These are phyloP conservation scores for Chrysoporthe austroafricana DNA, from an alignment of 2,329 filamentous ascomycete species.

Conservation along the genomic window DNA sequence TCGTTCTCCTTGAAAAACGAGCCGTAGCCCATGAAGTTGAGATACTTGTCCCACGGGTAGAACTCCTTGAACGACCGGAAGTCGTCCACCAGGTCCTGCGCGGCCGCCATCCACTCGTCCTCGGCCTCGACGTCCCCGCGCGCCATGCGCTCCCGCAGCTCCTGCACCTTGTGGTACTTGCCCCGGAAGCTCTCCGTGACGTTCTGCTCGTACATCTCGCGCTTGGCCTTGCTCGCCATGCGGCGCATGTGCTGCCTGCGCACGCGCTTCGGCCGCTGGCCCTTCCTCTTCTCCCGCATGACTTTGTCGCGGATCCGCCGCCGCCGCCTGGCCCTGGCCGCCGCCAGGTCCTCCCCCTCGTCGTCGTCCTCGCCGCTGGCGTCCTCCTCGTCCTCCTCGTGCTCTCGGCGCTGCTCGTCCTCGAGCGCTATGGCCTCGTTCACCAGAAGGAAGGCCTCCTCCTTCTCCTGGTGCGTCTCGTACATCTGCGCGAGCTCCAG, in stretches of 20 bases:
- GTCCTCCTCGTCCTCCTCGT: constrained; percentile 31
- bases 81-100: constrained; percentile 63
- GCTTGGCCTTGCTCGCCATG: constrained; percentile 34
- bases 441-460: constrained; percentile 77
- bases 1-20: constrained; percentile 42
- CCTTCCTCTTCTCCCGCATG: constrained; percentile 28
- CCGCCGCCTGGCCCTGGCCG: constrained; percentile 33
- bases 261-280: constrained; percentile 23
- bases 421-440: constrained; percentile 74
- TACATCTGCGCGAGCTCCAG: constrained; percentile 84
- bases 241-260: constrained; percentile 27
- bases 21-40: constrained; percentile 56
- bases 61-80: constrained; percentile 67
- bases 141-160: constrained; percentile 47
- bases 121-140: constrained; percentile 49
- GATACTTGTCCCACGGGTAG: constrained; percentile 69
- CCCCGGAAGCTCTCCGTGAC: constrained; percentile 35
- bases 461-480: constrained; percentile 71
- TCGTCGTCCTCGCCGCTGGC: constrained; percentile 32
- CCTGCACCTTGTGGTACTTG: constrained; percentile 49
- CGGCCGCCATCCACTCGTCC: constrained; percentile 60
- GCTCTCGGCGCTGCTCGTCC: constrained; percentile 45
- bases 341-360: constrained; percentile 37
- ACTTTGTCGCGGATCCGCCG: constrained; percentile 35
- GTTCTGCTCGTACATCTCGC: constrained; percentile 35